These are phyloP conservation scores for Trichopus zeylanicus DNA, from an alignment of 116 monocot genomes.

Conservation along the genomic window DNA sequence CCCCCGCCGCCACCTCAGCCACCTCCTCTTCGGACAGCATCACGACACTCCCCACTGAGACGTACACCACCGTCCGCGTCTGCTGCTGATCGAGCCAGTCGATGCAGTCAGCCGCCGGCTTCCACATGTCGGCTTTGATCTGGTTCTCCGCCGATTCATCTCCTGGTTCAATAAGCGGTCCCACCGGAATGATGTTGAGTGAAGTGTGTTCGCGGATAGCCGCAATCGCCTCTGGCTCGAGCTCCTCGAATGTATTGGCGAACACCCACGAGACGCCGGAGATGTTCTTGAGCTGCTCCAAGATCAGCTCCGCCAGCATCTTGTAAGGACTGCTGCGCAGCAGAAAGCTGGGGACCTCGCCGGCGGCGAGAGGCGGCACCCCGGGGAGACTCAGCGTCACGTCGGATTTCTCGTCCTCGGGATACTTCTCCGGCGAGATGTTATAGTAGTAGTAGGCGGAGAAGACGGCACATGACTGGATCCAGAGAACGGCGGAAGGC, in stretches of 20 bases:
- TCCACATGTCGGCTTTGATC: conserved; percentile 23
- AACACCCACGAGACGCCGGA: conserved; percentile 33
- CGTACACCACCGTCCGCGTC: conserved; percentile 35
- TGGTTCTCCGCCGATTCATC: background rate
- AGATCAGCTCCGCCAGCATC: conserved; percentile 14
- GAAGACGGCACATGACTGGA: conserved; percentile 55
- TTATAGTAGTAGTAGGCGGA: conserved; percentile 49
- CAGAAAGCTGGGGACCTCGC: conserved; percentile 44
- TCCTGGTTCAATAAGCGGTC: conserved; percentile 37
- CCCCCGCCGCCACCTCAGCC: conserved; percentile 33
- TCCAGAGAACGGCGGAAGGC: conserved; percentile 45
- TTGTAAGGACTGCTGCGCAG: conserved; percentile 20
- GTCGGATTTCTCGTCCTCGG: conserved; percentile 13
- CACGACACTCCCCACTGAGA: conserved; percentile 50
- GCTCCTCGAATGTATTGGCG: conserved; percentile 53
- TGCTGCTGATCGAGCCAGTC: conserved; percentile 42
- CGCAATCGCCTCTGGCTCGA: conserved; percentile 32
- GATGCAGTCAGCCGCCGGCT: conserved; percentile 30
- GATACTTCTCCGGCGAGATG: conserved; percentile 28
- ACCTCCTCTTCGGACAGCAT: conserved; percentile 25
- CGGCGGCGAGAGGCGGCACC: conserved; percentile 16
- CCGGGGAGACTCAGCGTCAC: conserved; percentile 30
- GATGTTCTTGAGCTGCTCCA: conserved; percentile 27
- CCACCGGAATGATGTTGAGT: conserved; percentile 31
- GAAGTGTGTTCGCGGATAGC: conserved; percentile 1